These are phyloP conservation scores for Pseudocercospora pini-densiflorae DNA, from an alignment of 2,329 filamentous ascomycete genomes.

Conservation along the genomic window DNA sequence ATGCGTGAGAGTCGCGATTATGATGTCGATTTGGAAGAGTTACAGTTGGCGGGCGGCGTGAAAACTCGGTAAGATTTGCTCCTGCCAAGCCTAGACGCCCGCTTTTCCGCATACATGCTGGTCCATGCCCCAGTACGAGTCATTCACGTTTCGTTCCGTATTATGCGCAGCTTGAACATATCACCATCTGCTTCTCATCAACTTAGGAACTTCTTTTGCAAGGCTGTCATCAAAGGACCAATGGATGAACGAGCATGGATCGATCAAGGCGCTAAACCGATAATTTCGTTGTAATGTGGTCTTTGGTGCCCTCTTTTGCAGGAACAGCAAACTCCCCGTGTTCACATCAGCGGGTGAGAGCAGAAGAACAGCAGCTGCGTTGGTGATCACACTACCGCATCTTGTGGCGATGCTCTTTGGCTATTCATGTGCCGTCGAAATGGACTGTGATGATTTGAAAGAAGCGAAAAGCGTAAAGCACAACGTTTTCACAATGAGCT, in stretches of 20 bases:
- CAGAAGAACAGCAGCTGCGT: too few relatives aligned
- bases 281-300: too few relatives aligned
- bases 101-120: not conserved
- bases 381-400: too few relatives aligned
- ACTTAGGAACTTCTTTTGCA: too few relatives aligned
- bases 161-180: not conserved
- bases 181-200: not conserved
- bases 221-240: too few relatives aligned
- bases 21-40: slow-evolving; percentile 13
- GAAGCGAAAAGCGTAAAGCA: too few relatives aligned
- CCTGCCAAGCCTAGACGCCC: not conserved
- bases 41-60: slow-evolving; percentile 4
- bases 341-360: not conserved
- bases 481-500: too few relatives aligned
- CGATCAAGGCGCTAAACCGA: too few relatives aligned
- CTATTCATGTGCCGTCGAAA: too few relatives aligned
- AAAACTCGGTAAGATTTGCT: slow-evolving; percentile 7
- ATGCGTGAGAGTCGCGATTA: slow-evolving; percentile 1
- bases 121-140: not conserved
- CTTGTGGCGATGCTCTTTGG: too few relatives aligned
- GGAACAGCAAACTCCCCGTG: not conserved
- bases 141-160: slow-evolving; percentile 7
- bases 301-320: not conserved
- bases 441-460: too few relatives aligned
- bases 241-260: not conserved